phyloP scores from a whole-genome alignment of 1,284 basidiomycete species.

The Grifola frondosa region DNA sequence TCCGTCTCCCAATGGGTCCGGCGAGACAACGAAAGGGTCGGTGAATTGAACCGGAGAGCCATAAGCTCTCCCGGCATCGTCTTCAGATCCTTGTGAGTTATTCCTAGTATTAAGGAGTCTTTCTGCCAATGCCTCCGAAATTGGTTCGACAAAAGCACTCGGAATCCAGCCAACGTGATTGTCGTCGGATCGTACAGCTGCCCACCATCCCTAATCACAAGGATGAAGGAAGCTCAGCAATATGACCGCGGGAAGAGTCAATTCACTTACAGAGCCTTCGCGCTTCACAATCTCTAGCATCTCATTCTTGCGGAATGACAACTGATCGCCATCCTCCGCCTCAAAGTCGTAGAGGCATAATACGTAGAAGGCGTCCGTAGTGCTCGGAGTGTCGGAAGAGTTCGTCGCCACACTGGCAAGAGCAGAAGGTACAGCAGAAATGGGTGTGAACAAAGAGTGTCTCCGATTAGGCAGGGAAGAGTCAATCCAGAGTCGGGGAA shows the following conservation, averaged over 20 bases:
- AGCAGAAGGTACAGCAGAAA: slow-evolving; percentile 25
- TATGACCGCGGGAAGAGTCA: neutral
- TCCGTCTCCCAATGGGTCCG: too few species aligned
- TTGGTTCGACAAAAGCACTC: slow-evolving; percentile 31
- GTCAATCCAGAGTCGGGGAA: slow-evolving; percentile 50
- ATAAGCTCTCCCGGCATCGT: slow-evolving; percentile 24
- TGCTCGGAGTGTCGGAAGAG: slow-evolving; percentile 31
- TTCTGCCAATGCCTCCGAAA: slow-evolving; percentile 30
- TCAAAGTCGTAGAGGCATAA: slow-evolving; percentile 67
- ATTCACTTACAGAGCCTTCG: slow-evolving; percentile 47
- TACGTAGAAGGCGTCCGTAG: slow-evolving; percentile 40
- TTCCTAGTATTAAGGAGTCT: slow-evolving; percentile 39
- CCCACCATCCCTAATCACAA: slow-evolving; percentile 78
- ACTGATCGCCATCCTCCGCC: slow-evolving; percentile 57
- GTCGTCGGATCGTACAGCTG: slow-evolving; percentile 57
- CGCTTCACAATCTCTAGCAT: slow-evolving; percentile 64
- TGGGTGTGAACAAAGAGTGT: slow-evolving; percentile 15
- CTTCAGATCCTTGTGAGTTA: slow-evolving; percentile 46
- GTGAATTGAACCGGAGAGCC: slow-evolving; percentile 10
- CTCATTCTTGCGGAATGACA: slow-evolving; percentile 64
- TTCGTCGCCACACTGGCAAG: slow-evolving; percentile 24
- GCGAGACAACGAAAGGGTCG: slow-evolving; percentile 12
- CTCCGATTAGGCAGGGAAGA: slow-evolving; percentile 35
- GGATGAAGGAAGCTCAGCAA: too few species aligned
- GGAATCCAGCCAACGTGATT: slow-evolving; percentile 72